Conservation (phyloP, 139 green algal species). For the Picochlorum costavermella region DNA sequence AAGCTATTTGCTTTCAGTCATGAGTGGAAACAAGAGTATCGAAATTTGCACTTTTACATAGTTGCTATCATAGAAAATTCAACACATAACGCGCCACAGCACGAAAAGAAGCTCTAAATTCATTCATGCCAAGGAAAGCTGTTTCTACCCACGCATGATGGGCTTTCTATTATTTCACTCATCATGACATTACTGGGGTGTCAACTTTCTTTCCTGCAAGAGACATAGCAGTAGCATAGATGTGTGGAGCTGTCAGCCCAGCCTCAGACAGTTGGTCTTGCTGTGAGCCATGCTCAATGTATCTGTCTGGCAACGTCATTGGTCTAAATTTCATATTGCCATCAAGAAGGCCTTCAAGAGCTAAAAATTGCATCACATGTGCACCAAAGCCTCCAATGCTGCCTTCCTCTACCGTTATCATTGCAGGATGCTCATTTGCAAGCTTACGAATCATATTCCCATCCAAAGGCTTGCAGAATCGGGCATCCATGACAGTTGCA, state of each 20-base stretch:
- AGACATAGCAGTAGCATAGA: constrained; percentile 75
- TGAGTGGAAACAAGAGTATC: no score
- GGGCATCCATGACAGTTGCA: constrained; percentile 85
- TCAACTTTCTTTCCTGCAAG: constrained; percentile 50
- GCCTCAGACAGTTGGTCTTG: constrained; percentile 84
- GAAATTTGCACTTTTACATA: no score
- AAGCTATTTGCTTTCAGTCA: no score
- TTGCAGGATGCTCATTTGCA: constrained; percentile 73
- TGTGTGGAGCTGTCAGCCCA: constrained; percentile 77
- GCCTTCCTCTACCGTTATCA: constrained; percentile 97
- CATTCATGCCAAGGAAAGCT: constrained; percentile 1
- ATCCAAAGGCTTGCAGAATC: constrained; percentile 99
- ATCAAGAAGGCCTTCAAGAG: constrained; percentile 84
- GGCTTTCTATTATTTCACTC: neutral
- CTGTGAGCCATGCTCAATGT: constrained; percentile 81
- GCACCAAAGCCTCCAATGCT: constrained; percentile 91
- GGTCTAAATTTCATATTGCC: constrained; percentile 87
- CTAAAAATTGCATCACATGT: constrained; percentile 89
- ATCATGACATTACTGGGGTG: constrained; percentile 5
- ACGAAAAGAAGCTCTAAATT: no score
- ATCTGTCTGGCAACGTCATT: constrained; percentile 91
- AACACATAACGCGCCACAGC: no score
- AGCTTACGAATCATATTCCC: constrained; percentile 53
- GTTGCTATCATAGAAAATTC: no score
- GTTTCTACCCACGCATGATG: neutral